phyloP scores from a whole-genome alignment of 2,329 filamentous ascomycete genomes.

The Epichloe baconii region DNA sequence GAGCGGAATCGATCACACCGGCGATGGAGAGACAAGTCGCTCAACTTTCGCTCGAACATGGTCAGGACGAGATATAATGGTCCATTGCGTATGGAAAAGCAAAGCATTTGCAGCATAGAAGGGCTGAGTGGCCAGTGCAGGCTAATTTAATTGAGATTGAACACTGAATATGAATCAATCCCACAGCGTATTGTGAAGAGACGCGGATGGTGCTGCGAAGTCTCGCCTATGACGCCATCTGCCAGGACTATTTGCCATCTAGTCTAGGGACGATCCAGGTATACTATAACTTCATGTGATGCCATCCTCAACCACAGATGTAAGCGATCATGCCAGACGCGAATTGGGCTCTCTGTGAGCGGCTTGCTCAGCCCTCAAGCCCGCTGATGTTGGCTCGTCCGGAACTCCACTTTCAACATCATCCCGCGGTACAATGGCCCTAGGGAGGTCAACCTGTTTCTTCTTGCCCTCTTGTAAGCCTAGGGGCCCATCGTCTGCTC shows the following conservation, averaged over 20 bases:
- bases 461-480: neutral
- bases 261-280: neutral
- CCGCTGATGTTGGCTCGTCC: neutral
- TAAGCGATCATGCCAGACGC: neutral
- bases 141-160: neutral
- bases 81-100: too few relatives aligned
- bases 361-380: neutral
- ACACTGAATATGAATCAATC: neutral
- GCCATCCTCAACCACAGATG: neutral
- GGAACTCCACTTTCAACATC: neutral
- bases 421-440: neutral
- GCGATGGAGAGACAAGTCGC: conserved; percentile 27
- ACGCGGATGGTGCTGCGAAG: neutral
- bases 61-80: neutral
- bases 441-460: neutral
- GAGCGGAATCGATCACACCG: conserved; percentile 16
- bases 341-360: neutral
- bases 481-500: neutral
- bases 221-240: neutral
- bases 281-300: neutral
- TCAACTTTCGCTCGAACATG: conserved; percentile 12
- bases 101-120: too few relatives aligned
- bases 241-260: neutral
- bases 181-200: neutral
- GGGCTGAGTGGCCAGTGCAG: neutral